Evolutionary conservation across 2,329 filamentous ascomycete species (phyloP), one percentile per base, ranked within the genome.

Genomic region (Cladosporium cucumerinum): DNA sequence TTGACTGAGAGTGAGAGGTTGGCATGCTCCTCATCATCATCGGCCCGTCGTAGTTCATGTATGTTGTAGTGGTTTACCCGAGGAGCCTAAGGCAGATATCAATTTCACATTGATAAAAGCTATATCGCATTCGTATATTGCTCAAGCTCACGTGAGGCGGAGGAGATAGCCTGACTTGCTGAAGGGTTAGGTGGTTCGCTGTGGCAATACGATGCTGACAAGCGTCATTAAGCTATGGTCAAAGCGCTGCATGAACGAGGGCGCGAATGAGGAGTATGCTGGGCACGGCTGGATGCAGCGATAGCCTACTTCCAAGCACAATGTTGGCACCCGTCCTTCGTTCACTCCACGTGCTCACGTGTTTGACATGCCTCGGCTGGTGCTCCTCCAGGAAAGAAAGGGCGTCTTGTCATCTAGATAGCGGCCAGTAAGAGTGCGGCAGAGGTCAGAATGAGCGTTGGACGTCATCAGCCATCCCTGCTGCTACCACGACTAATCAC

Each of bases 381-480:
- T 46, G n/a, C 18, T 46, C 39, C n/a, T 46, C n/a, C 39, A 46
- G n/a, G 39, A 21, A 46, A n/a, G 39, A 21, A 46, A 46, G n/a
- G 16, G 18, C 39, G n/a, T 46, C 39, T 18, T 21, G 7, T 10
- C 39, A 46, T 21, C 21, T 46, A 43, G 4, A 21, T n/a, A 21
- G 14, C 49, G 28, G 18, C 51, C 51, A 54, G 51, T 54, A 14
- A 54, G 18, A 28, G 51, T 28, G 51, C 18, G 16, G 51, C 51
- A 54, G 11, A 54, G 51, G 51, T 54, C 51, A 54, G 51, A 54
- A 5, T 18, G 18, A 30, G 26, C 51, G 28, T 21, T 54, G 51
- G n/a, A 54, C 51, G 51, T 54, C 51, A 54, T 54, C 51, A 26
- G 51, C 18, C 51, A 52, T 52, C 16, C 48, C 49, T n/a, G 49